Evolutionary conservation across 2,329 filamentous ascomycete genomes (phyloP).

Genomic region (Ceratocystis huliohia): DNA sequence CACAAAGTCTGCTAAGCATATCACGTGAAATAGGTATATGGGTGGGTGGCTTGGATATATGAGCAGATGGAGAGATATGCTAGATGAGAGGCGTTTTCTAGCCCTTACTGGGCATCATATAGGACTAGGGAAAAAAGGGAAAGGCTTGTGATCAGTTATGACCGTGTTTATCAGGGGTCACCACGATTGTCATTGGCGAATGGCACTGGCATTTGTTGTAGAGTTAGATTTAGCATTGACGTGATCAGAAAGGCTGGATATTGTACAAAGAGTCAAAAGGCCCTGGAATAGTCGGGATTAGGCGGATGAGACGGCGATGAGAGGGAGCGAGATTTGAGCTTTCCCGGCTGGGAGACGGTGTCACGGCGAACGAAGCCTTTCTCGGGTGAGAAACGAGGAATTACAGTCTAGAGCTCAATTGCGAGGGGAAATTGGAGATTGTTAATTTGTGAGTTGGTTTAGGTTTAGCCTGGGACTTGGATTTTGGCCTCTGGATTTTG

Average conservation of each 20-base stretch:
- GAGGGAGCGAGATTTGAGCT: no score
- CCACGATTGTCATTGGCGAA: background rate
- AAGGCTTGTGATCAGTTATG: background rate
- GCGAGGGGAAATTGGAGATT: no score
- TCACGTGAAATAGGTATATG: background rate
- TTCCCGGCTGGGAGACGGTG: no score
- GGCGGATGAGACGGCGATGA: no score
- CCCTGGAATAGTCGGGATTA: no score
- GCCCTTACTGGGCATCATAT: no score
- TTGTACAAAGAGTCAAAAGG: no score
- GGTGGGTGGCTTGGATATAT: background rate
- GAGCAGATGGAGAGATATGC: background rate
- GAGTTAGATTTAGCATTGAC: background rate
- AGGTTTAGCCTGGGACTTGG: background rate
- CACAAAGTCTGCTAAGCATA: background rate
- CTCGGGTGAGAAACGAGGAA: no score
- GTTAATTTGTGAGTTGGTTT: background rate
- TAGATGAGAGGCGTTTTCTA: background rate
- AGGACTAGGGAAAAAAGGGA: background rate
- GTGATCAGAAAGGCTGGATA: no score
- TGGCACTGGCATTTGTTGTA: background rate
- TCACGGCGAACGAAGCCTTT: no score
- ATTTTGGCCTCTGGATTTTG: background rate
- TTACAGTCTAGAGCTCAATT: no score
- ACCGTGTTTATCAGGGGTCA: background rate